Percentiles rank a stretch among this genome's conserved stretches.
phyloP scores from a whole-genome alignment of 768 basidiomycete species.

The Psilocybe azurescens region DNA sequence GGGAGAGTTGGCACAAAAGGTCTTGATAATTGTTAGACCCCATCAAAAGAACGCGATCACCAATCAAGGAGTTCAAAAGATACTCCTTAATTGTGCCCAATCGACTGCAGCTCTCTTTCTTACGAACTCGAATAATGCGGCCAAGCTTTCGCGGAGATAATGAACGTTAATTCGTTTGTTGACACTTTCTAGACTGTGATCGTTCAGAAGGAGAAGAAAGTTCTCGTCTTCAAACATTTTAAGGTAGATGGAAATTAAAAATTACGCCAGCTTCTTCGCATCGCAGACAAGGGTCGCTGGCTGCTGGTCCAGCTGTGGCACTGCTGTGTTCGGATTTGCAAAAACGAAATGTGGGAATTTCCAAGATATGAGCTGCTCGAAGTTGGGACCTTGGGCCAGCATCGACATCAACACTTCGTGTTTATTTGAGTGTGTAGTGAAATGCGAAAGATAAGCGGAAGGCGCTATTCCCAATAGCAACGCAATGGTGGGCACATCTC shows the following conservation, averaged over 20 bases:
- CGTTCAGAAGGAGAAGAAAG: background rate
- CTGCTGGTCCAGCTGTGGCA: background rate
- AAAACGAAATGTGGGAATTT: conserved; percentile 31
- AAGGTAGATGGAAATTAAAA: conserved; percentile 48
- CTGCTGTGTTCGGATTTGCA: conserved; percentile 6
- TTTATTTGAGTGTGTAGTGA: conserved; percentile 43
- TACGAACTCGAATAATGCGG: conserved; percentile 45
- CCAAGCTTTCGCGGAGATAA: conserved; percentile 56
- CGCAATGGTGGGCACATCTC: conserved; percentile 44
- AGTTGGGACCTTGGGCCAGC: conserved; percentile 8
- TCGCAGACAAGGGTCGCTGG: conserved; percentile 24
- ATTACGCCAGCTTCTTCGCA: conserved; percentile 35
- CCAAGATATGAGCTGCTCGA: conserved; percentile 39
- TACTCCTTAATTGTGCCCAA: conserved; percentile 49
- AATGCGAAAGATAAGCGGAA: conserved; percentile 43
- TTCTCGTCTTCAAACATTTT: conserved; percentile 50
- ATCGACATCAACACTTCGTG: conserved; percentile 35
- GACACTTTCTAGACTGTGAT: background rate
- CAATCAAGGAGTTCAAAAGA: conserved; percentile 26
- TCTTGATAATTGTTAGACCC: conserved; percentile 43
- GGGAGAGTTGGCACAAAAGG: conserved; percentile 39
- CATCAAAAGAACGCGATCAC: conserved; percentile 28
- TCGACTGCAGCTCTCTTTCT: conserved; percentile 38
- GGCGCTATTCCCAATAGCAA: conserved; percentile 51
- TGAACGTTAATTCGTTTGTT: conserved; percentile 19